Conservation (phyloP, 176 grass and related monocot genomes). For the Oryza nivara region DNA sequence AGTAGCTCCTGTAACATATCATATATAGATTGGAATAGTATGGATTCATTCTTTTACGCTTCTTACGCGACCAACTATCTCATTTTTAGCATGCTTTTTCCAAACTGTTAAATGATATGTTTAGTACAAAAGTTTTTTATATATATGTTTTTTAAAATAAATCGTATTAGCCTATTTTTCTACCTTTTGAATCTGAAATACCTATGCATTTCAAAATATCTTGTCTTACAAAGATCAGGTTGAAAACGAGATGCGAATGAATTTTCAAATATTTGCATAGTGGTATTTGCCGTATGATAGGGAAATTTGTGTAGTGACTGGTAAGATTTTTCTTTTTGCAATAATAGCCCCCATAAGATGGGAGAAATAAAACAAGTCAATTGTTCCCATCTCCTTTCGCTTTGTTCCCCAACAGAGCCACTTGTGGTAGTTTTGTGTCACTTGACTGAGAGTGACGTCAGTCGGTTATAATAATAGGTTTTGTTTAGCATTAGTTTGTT, state of each 20-base stretch:
- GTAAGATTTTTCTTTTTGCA: not conserved
- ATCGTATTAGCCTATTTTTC: too few relatives aligned
- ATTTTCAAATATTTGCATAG: not conserved
- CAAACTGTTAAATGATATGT: too few relatives aligned
- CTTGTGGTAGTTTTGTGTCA: not conserved
- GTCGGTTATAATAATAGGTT: not conserved
- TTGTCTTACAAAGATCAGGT: not conserved
- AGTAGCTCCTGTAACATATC: not conserved
- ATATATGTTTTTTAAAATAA: too few relatives aligned
- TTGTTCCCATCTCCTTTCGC: not conserved
- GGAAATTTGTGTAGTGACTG: not conserved
- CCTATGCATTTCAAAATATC: not conserved
- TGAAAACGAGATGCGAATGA: not conserved
- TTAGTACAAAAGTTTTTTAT: too few relatives aligned
- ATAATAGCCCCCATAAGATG: not conserved
- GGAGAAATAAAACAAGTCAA: not conserved
- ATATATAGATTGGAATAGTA: too few relatives aligned
- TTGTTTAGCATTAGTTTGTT: not conserved
- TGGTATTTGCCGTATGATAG: not conserved
- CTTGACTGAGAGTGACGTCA: not conserved
- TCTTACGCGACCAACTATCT: too few relatives aligned
- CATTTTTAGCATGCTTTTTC: too few relatives aligned
- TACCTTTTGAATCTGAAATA: not conserved
- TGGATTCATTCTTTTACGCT: too few relatives aligned
- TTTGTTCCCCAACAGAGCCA: too few relatives aligned